Conservation (phyloP, 2,329 filamentous ascomycete species). For the Teratosphaeria viscida region DNA sequence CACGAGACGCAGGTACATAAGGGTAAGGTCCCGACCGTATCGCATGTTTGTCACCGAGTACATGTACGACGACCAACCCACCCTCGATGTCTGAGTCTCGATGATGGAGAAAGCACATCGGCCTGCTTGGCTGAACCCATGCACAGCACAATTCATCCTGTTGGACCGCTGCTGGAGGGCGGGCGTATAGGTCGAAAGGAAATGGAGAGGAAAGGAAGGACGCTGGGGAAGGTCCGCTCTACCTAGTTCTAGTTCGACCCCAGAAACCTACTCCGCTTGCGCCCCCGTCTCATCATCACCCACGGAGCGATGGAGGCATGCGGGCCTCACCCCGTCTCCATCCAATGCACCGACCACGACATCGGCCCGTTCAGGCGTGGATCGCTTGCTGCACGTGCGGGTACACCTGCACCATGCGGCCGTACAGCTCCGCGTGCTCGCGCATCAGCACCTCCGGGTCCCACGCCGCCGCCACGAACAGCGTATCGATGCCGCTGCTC, state of each 20-base stretch:
- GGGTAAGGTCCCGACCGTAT: too few species aligned
- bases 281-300: neutral
- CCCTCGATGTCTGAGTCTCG: neutral
- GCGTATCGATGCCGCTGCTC: constrained; percentile 78
- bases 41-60: too few species aligned
- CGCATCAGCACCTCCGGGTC: constrained; percentile 62
- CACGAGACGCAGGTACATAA: too few species aligned
- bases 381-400: constrained; percentile 43
- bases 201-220: too few species aligned
- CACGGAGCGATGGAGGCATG: too few species aligned
- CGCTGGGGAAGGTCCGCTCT: neutral
- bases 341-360: neutral
- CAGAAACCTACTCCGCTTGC: neutral
- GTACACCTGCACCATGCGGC: constrained; percentile 69
- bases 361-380: constrained; percentile 8
- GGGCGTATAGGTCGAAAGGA: too few species aligned
- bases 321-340: too few species aligned
- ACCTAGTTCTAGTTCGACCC: neutral
- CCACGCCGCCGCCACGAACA: constrained; percentile 71
- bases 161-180: too few species aligned
- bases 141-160: too few species aligned
- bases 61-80: neutral
- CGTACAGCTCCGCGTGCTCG: constrained; percentile 73
- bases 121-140: too few species aligned
- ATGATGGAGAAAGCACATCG: too few species aligned